Evolutionary conservation across 495 filamentous ascomycete species (phyloP).

Genomic region (Tuber umbilicatum): DNA sequence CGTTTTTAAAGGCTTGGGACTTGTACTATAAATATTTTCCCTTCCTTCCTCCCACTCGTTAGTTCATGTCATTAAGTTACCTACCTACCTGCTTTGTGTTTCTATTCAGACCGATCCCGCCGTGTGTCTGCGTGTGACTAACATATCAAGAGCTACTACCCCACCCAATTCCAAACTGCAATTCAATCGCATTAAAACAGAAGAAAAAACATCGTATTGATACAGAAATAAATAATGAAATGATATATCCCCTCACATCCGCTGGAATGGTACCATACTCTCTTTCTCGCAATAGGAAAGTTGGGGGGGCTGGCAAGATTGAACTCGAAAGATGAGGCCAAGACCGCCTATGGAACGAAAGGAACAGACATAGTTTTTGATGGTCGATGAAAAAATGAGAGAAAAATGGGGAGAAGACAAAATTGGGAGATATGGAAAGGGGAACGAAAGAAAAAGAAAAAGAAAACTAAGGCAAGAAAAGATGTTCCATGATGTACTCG

Average conservation of each 20-base stretch:
- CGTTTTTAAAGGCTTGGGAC: background rate
- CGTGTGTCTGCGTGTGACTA: background rate
- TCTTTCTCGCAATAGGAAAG: background rate
- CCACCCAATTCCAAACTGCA: background rate
- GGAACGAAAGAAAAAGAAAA: background rate
- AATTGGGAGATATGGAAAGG: slow-evolving; percentile 1
- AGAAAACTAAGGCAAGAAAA: background rate
- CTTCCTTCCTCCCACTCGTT: background rate
- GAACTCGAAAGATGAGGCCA: background rate
- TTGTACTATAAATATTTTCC: background rate
- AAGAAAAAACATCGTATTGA: background rate
- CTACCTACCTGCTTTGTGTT: background rate
- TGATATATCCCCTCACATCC: background rate
- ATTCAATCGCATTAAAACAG: background rate
- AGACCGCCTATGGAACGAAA: background rate
- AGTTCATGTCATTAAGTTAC: background rate
- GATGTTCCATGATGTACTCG: background rate
- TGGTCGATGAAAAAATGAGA: background rate
- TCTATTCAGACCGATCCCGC: background rate
- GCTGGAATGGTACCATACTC: background rate
- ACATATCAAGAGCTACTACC: background rate
- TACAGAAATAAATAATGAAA: background rate
- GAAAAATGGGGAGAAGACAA: background rate
- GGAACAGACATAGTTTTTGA: background rate
- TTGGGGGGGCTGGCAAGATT: background rate